Percentiles rank a stretch among this genome's conserved stretches.
phyloP scores from a whole-genome alignment of 495 filamentous ascomycete genomes.

The Elaphomyces granulatus region DNA sequence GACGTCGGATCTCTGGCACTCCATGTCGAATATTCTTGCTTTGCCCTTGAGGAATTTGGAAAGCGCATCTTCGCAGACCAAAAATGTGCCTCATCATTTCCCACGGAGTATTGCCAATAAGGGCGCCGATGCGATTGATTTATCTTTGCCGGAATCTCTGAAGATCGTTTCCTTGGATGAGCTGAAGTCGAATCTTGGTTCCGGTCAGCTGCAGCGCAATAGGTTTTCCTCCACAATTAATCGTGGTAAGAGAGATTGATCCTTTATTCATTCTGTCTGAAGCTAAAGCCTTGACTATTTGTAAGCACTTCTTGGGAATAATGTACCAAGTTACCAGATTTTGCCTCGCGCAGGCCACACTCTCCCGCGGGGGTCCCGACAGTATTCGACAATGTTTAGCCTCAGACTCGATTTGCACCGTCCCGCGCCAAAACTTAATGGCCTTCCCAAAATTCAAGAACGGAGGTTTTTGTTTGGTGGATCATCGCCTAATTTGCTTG shows the following conservation, averaged over 20 bases:
- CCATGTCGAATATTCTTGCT: conserved; percentile 26
- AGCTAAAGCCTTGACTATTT: background rate
- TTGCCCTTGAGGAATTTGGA: conserved; percentile 23
- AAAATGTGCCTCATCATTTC: too few species aligned
- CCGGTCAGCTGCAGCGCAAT: conserved; percentile 4
- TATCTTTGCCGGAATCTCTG: conserved; percentile 19
- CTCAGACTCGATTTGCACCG: conserved; percentile 16
- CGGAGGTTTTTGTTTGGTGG: conserved; percentile 41
- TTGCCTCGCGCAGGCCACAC: conserved; percentile 4
- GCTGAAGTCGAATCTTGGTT: conserved; percentile 10
- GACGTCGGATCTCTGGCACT: conserved; percentile 32
- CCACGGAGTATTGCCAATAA: too few species aligned
- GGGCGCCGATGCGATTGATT: too few species aligned
- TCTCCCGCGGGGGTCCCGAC: conserved; percentile 15
- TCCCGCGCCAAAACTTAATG: conserved; percentile 10
- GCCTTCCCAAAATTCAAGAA: conserved; percentile 20
- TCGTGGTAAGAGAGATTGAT: background rate
- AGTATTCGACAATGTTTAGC: conserved; percentile 25
- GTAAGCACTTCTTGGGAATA: background rate
- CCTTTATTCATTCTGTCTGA: background rate
- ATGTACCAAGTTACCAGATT: background rate
- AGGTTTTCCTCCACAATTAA: background rate
- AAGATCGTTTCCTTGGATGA: conserved; percentile 16
- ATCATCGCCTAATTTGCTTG: conserved; percentile 43
- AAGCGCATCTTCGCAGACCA: too few species aligned